Conservation (phyloP, 768 basidiomycete genomes). For the Suillus ampliporus region DNA sequence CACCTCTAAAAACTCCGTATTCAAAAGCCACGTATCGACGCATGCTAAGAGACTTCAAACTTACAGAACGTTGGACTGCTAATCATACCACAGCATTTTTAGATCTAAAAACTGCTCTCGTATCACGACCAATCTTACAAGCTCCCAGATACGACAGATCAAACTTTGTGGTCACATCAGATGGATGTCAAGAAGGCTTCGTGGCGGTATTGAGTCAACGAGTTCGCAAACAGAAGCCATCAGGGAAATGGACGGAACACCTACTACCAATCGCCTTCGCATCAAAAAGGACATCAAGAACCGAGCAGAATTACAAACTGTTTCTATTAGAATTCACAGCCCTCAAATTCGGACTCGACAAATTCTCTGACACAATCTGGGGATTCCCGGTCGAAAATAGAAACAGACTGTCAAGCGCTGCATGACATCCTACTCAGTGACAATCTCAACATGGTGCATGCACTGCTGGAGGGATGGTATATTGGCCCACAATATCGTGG, state of each 20-base stretch:
- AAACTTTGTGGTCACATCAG: conserved; percentile 44
- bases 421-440: conserved; percentile 30
- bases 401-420: conserved; percentile 34
- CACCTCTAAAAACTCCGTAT: conserved; percentile 24
- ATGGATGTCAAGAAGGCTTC: conserved; percentile 41
- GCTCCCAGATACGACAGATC: conserved; percentile 39
- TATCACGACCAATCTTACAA: conserved; percentile 39
- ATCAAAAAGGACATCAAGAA: conserved; percentile 40
- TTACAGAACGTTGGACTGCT: too few relatives aligned
- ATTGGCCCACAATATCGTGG: conserved; percentile 29
- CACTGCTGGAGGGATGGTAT: conserved; percentile 36
- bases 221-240: conserved; percentile 18
- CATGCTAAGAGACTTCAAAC: conserved; percentile 15
- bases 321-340: conserved; percentile 44
- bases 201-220: conserved; percentile 38
- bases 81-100: conserved; percentile 37
- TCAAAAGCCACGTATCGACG: conserved; percentile 24
- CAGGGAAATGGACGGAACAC: conserved; percentile 22
- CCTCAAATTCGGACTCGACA: conserved; percentile 39
- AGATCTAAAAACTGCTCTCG: conserved; percentile 36
- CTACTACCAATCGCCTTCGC: conserved; percentile 28
- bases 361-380: conserved; percentile 36
- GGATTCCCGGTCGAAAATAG: conserved; percentile 38
- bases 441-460: conserved; percentile 29
- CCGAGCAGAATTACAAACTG: conserved; percentile 39